Evolutionary conservation across 768 basidiomycete species (phyloP).

Genomic region (Termitomyces sp.): DNA sequence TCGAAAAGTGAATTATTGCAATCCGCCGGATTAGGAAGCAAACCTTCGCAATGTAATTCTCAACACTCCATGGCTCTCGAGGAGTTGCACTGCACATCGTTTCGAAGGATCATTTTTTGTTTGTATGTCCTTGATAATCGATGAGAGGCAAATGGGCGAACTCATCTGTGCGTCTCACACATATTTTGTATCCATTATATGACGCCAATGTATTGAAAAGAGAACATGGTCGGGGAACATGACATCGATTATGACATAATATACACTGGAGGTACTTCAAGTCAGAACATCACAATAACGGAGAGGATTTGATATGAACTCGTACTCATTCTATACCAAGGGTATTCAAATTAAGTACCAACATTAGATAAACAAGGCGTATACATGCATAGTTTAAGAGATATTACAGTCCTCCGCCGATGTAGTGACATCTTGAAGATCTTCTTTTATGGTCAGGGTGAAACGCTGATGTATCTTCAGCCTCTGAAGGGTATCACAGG

Average conservation of each 20-base stretch:
- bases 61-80: background rate
- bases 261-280: too few species aligned
- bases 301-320: too few species aligned
- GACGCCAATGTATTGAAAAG: too few species aligned
- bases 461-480: background rate
- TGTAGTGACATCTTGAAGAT: background rate
- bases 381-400: background rate
- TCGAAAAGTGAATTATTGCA: too few species aligned
- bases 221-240: too few species aligned
- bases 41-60: background rate
- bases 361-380: background rate
- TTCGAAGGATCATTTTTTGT: background rate
- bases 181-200: background rate
- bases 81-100: background rate
- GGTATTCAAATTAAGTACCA: background rate
- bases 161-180: too few species aligned
- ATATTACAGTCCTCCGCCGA: background rate
- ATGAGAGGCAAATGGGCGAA: background rate
- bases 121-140: background rate
- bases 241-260: too few species aligned
- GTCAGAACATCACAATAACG: too few species aligned
- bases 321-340: background rate
- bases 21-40: background rate
- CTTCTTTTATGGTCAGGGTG: background rate
- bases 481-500: background rate